Evolutionary conservation across 805 yeast species (phyloP).

Genomic region (Kazachstania taianensis): DNA sequence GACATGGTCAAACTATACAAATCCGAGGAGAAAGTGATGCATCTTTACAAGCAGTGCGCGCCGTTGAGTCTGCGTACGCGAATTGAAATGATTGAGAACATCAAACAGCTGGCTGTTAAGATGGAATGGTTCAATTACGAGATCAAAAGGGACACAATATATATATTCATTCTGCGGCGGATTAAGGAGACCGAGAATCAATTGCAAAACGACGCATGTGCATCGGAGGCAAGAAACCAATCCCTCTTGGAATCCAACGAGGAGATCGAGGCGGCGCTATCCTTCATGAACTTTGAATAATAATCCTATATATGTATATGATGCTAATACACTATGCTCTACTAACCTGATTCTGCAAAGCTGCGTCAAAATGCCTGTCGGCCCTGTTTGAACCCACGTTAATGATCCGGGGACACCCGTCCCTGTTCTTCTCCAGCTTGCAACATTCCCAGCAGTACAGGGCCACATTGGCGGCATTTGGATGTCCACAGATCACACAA

Average conservation of each 20-base stretch:
- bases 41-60: constrained; percentile 36
- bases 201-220: not conserved
- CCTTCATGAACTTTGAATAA: not conserved
- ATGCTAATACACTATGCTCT: too few relatives aligned
- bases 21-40: constrained; percentile 29
- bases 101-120: constrained; percentile 39
- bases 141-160: constrained; percentile 35
- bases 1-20: constrained; percentile 30
- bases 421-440: constrained; percentile 64
- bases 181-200: not conserved
- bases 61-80: constrained; percentile 48
- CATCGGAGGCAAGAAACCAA: constrained; percentile 2
- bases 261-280: not conserved
- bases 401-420: constrained; percentile 82
- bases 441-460: constrained; percentile 84
- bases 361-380: constrained; percentile 54
- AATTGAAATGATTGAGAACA: constrained; percentile 37
- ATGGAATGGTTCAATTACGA: constrained; percentile 52
- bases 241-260: not conserved
- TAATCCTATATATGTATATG: too few relatives aligned
- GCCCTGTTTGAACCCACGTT: constrained; percentile 71
- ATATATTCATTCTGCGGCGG: constrained; percentile 26
- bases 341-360: too few relatives aligned
- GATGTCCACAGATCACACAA: constrained; percentile 68
- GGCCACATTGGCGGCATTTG: constrained; percentile 52